These are phyloP conservation scores for Cryptococcus jaspeensis DNA, from an alignment of 1,284 basidiomycete genomes.

Conservation along the genomic window DNA sequence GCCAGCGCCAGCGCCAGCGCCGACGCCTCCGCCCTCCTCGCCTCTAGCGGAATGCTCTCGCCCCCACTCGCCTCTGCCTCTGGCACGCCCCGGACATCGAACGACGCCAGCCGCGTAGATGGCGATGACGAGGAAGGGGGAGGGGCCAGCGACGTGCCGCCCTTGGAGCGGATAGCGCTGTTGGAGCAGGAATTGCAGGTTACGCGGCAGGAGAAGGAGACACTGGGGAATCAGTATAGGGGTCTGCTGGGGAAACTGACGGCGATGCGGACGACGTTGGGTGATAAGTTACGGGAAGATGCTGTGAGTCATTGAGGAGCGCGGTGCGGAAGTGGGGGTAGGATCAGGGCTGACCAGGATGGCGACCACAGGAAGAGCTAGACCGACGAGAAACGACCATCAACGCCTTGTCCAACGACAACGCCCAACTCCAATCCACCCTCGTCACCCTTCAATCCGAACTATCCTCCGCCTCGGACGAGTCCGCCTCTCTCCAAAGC, in stretches of 20 bases:
- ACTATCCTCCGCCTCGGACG: conserved; percentile 68
- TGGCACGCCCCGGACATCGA: background rate
- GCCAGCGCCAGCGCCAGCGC: background rate
- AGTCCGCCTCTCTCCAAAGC: conserved; percentile 64
- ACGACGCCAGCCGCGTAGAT: background rate
- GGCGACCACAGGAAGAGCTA: conserved; percentile 76
- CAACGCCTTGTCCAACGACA: conserved; percentile 69
- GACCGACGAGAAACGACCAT: conserved; percentile 82
- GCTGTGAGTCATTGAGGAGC: conserved; percentile 72
- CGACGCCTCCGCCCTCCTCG: background rate
- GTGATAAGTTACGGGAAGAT: conserved; percentile 92
- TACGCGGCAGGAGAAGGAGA: conserved; percentile 73
- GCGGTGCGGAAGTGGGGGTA: too few relatives aligned
- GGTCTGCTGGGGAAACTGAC: conserved; percentile 84
- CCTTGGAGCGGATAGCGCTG: conserved; percentile 16
- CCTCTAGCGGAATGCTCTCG: background rate
- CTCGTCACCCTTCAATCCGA: conserved; percentile 75
- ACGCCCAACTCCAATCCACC: conserved; percentile 66
- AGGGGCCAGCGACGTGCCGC: background rate
- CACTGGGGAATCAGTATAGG: conserved; percentile 78
- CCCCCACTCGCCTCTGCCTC: background rate
- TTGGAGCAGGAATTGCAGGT: conserved; percentile 51
- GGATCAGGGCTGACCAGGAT: too few relatives aligned
- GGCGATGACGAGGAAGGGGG: background rate
- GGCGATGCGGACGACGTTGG: conserved; percentile 87